Evolutionary conservation across 2,329 filamentous ascomycete species (phyloP).

Genomic region (Bipolaris oryzae): DNA sequence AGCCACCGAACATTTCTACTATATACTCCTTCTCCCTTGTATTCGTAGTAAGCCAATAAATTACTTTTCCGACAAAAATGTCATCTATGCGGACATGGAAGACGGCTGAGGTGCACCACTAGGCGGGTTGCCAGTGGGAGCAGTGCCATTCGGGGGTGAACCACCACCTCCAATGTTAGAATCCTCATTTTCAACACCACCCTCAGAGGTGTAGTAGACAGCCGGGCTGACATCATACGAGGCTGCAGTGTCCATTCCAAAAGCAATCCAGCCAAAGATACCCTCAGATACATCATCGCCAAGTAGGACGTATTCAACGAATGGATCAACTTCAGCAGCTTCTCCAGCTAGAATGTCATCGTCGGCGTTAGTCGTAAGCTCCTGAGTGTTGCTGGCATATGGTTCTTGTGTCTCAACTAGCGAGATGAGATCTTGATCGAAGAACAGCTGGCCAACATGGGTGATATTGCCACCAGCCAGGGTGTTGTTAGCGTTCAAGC

Average conservation of each 20-base stretch:
- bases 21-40: no score
- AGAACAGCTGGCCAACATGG: conserved; percentile 56
- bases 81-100: no score
- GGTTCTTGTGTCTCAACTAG: conserved; percentile 57
- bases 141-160: not conserved
- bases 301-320: conserved; percentile 64
- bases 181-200: conserved; percentile 32
- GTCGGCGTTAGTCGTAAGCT: conserved; percentile 58
- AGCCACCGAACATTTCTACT: no score
- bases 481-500: conserved; percentile 49
- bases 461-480: conserved; percentile 45
- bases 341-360: conserved; percentile 58
- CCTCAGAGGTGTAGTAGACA: conserved; percentile 33
- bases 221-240: conserved; percentile 39
- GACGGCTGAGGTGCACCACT: no score
- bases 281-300: conserved; percentile 54
- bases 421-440: conserved; percentile 47
- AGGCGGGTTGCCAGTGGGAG: not conserved
- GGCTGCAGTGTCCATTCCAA: conserved; percentile 36
- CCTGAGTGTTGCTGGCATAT: conserved; percentile 51
- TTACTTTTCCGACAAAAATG: no score
- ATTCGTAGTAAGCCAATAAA: no score
- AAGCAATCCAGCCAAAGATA: conserved; percentile 44
- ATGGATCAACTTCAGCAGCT: conserved; percentile 58
- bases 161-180: not conserved